phyloP scores from a whole-genome alignment of 768 basidiomycete species.

The Hygrocybe punicea region DNA sequence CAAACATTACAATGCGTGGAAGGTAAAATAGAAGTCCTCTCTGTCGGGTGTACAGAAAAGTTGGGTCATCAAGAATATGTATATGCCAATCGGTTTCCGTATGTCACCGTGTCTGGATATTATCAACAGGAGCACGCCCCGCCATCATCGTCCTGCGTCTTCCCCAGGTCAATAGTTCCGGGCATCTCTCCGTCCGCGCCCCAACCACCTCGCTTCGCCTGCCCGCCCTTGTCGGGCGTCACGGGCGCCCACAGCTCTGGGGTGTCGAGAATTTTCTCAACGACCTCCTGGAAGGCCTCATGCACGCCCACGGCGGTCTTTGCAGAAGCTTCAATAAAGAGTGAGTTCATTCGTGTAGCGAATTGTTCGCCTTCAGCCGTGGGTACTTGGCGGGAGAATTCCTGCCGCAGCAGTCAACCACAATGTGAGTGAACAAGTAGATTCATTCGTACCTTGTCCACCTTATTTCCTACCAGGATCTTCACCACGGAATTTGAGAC shows the following conservation, averaged over 20 bases:
- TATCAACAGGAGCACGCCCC: conserved; percentile 7
- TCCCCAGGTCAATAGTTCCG: conserved; percentile 7
- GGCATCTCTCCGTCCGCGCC: conserved; percentile 5
- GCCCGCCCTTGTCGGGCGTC: neutral
- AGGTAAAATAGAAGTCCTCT: no score
- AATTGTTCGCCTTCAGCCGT: conserved; percentile 75
- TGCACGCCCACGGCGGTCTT: conserved; percentile 85
- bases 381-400: conserved; percentile 85
- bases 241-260: conserved; percentile 66
- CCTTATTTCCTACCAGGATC: conserved; percentile 92
- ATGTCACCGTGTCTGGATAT: neutral
- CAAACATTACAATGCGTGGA: no score
- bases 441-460: conserved; percentile 67
- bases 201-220: neutral
- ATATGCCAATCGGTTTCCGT: neutral
- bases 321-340: conserved; percentile 91
- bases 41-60: no score
- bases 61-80: no score
- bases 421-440: neutral
- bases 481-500: conserved; percentile 82
- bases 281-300: conserved; percentile 70
- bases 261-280: conserved; percentile 77
- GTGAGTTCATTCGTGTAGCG: conserved; percentile 73
- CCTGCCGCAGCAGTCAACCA: conserved; percentile 43
- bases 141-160: neutral